phyloP scores from a whole-genome alignment of 495 filamentous ascomycete species.

The Daldinia caldariorum region DNA sequence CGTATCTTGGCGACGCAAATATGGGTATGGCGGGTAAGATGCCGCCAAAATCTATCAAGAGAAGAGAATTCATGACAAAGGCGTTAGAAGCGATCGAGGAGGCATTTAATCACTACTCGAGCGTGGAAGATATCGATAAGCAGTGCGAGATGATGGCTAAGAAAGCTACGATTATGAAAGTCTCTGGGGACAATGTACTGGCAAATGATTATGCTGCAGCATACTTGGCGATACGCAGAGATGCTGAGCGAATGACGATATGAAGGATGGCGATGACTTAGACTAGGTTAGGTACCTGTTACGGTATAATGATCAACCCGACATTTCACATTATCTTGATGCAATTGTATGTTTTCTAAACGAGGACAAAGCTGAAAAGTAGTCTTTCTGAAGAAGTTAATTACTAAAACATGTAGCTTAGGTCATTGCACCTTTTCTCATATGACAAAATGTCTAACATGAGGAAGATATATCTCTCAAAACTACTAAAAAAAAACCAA shows the following conservation, averaged over 20 bases:
- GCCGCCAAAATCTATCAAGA: conserved; percentile 48
- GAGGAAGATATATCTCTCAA: too few species aligned
- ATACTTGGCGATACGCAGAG: conserved; percentile 69
- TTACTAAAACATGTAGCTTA: too few species aligned
- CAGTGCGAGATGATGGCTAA: conserved; percentile 88
- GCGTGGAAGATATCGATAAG: conserved; percentile 75
- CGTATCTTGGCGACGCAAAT: conserved; percentile 80
- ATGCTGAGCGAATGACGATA: conserved; percentile 45
- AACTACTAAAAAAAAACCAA: too few species aligned
- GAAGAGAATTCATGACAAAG: conserved; percentile 69
- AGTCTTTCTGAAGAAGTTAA: too few species aligned
- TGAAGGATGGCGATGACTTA: conserved; percentile 3
- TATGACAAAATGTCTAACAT: too few species aligned
- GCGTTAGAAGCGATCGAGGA: conserved; percentile 74
- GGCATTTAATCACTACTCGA: conserved; percentile 71
- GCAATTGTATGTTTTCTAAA: background rate
- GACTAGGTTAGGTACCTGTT: too few species aligned
- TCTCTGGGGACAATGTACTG: conserved; percentile 73
- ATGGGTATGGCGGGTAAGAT: conserved; percentile 78
- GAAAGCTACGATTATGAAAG: conserved; percentile 81
- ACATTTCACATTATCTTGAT: background rate
- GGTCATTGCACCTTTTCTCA: too few species aligned
- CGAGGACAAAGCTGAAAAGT: too few species aligned
- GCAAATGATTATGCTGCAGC: conserved; percentile 79
- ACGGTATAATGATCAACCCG: background rate